These are phyloP conservation scores for Lentinula raphanica DNA, from an alignment of 768 basidiomycete species.

Conservation along the genomic window DNA sequence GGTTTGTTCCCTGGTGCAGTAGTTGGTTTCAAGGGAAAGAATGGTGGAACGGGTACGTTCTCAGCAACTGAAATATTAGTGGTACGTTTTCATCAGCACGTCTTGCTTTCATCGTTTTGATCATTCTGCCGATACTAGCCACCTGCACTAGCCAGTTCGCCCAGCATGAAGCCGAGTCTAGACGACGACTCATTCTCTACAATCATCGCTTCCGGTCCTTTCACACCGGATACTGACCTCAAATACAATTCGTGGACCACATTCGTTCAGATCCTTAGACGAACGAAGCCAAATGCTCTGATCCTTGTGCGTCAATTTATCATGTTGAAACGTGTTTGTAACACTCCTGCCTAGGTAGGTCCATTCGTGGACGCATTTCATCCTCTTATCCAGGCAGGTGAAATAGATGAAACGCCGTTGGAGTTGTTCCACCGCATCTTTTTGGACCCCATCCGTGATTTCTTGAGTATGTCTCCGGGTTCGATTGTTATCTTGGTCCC, in stretches of 20 bases:
- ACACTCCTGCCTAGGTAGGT: slow-evolving; percentile 54
- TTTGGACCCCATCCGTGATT: slow-evolving; percentile 45
- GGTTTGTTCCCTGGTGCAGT: slow-evolving; percentile 89
- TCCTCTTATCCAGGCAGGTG: slow-evolving; percentile 69
- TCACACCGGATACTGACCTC: slow-evolving; percentile 67
- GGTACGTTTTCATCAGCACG: slow-evolving; percentile 41
- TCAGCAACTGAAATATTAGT: slow-evolving; percentile 74
- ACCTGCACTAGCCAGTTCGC: slow-evolving; percentile 48
- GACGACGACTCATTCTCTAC: slow-evolving; percentile 53
- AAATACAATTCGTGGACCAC: slow-evolving; percentile 65
- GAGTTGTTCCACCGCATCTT: slow-evolving; percentile 70
- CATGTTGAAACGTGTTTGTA: not conserved
- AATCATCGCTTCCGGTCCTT: slow-evolving; percentile 81
- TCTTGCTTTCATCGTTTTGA: not conserved
- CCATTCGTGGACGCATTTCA: slow-evolving; percentile 86
- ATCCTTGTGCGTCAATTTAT: slow-evolving; percentile 53
- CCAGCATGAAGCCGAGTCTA: slow-evolving; percentile 33
- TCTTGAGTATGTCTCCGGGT: slow-evolving; percentile 57
- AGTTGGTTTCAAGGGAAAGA: slow-evolving; percentile 79
- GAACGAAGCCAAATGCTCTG: slow-evolving; percentile 66
- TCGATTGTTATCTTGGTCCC: slow-evolving; percentile 79
- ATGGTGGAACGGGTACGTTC: slow-evolving; percentile 88
- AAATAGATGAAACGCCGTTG: slow-evolving; percentile 56
- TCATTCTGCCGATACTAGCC: slow-evolving; percentile 41
- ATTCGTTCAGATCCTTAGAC: slow-evolving; percentile 57